Evolutionary conservation across 1,284 basidiomycete genomes (phyloP).

Genomic region (Apiotrichum sp.): DNA sequence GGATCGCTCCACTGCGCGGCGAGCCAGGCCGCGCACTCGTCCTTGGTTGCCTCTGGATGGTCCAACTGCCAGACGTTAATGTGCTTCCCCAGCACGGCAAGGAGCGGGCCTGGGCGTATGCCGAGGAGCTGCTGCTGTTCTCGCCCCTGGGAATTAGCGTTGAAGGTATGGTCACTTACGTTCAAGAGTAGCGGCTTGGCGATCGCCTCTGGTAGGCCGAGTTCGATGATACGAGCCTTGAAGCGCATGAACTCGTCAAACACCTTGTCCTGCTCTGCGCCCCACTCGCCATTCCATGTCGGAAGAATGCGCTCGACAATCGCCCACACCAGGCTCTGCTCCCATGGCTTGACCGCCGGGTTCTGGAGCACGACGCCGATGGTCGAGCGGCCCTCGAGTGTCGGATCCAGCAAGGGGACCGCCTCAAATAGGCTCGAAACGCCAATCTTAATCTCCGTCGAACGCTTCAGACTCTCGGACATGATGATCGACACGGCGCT

Average conservation of each 20-base stretch:
- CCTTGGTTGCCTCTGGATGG: constrained; percentile 60
- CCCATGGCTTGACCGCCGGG: constrained; percentile 51
- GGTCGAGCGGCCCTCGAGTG: constrained; percentile 49
- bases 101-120: constrained; percentile 62
- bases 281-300: constrained; percentile 53
- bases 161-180: neutral
- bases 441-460: constrained; percentile 69
- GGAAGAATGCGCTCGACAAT: constrained; percentile 64
- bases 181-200: constrained; percentile 68
- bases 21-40: constrained; percentile 66
- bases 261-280: constrained; percentile 49
- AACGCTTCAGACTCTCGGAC: constrained; percentile 75
- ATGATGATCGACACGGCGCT: constrained; percentile 62
- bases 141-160: constrained; percentile 58
- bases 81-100: constrained; percentile 57
- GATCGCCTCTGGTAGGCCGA: constrained; percentile 58
- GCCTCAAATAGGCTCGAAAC: constrained; percentile 65
- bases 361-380: constrained; percentile 33
- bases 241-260: constrained; percentile 64
- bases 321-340: constrained; percentile 65
- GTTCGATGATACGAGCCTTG: constrained; percentile 55
- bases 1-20: constrained; percentile 28
- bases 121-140: constrained; percentile 58
- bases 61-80: constrained; percentile 78
- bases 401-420: constrained; percentile 51